phyloP scores from a whole-genome alignment of 75 land plant genomes.

The Cupressus sempervirens region DNA sequence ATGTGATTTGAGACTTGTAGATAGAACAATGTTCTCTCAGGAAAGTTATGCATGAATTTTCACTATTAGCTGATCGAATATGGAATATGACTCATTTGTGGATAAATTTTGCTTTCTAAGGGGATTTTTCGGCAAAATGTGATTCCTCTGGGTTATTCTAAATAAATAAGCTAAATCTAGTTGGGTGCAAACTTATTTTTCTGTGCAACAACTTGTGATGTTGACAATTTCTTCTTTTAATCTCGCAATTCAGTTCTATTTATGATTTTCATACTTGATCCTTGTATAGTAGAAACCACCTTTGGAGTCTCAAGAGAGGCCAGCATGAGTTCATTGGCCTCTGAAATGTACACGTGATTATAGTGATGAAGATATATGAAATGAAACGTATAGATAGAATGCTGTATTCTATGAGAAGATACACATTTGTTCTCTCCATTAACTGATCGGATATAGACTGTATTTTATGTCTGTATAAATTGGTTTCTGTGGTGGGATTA shows the following conservation, averaged over 20 bases:
- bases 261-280: constrained; percentile 79
- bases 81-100: not conserved
- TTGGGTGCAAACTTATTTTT: not conserved
- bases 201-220: constrained; percentile 80
- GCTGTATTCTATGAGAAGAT: not conserved
- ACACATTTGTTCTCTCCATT: not conserved
- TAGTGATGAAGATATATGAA: constrained; percentile 48
- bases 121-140: not conserved
- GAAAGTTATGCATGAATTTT: not conserved
- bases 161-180: not conserved
- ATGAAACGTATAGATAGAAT: not conserved
- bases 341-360: constrained; percentile 78
- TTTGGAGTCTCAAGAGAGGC: constrained; percentile 42
- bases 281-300: constrained; percentile 74
- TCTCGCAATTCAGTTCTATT: constrained; percentile 72
- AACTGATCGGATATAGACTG: not conserved
- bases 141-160: not conserved
- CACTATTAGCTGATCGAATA: not conserved
- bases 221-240: constrained; percentile 76
- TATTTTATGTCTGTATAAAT: not conserved
- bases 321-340: constrained; percentile 75
- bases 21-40: constrained; percentile 1
- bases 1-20: not conserved
- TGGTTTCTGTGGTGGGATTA: not conserved
- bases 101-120: not conserved